Evolutionary conservation across 2,329 filamentous ascomycete genomes (phyloP), one percentile per base, ranked within the genome.

Genomic region (Dichotomopilus funicola): DNA sequence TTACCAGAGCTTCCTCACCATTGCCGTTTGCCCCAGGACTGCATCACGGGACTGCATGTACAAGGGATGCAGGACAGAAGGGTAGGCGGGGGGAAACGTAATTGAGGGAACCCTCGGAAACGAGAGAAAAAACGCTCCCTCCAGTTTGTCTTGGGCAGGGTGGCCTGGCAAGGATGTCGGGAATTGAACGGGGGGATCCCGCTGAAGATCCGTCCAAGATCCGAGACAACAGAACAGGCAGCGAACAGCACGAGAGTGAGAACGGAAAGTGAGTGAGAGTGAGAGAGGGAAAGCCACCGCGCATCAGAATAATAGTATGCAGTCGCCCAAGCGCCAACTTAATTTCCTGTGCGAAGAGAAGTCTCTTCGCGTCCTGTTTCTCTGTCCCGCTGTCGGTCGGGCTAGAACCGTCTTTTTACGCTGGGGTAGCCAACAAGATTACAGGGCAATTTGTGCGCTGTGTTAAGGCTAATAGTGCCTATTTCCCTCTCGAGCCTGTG

Each of bases 381-480:
- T 27, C 40, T 12, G 37, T 38, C 37, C 37, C 12, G 9, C 11
- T 42, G 12, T 11, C 54, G 48, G 48, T 34, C 48, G 42, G 27
- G 44, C 58, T 49, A 53, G 44, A 40, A 31, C 38, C 47, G 41
- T 46, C 47, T 44, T 40, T 31, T 34, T 36, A 40, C 51, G 52
- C 48, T 34, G 45, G 44, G 35, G 31, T 35, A 13, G 42, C 19
- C 11, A 46, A 27, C 19, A 27, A 27, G 19, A 27, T 52, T 40
- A 48, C 45, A 54, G 36, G 53, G 53, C 51, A 53, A 56, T 56
- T 56, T 54, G 56, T 53, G 51, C 56, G 51, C 56, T 58, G 55
- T 42, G n/a, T 61, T 61, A 46, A 62, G 58, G 51, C 60, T 59
- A 61, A 61, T 59, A 58, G 41, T 44, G 31, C 51, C 57, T 27